A percentile compares a stretch with the other conserved stretches of the same genome.
Conservation (phyloP, 495 filamentous ascomycete genomes). For the Aspergillus bertholletiae region DNA sequence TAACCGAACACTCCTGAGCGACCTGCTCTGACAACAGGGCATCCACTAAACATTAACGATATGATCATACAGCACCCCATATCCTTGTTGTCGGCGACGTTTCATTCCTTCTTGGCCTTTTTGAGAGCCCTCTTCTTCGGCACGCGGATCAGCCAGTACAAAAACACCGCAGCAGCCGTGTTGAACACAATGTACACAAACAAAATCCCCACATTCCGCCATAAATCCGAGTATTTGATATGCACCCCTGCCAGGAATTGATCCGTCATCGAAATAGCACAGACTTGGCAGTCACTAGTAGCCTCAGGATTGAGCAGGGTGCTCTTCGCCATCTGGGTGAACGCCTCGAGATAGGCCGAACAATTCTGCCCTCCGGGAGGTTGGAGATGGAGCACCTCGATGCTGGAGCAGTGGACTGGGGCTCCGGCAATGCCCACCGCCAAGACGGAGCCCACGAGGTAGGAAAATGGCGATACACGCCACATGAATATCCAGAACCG, state of each 20-base stretch:
- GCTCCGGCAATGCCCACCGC: conserved; percentile 59
- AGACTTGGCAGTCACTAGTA: conserved; percentile 57
- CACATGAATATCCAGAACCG: conserved; percentile 88
- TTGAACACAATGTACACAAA: conserved; percentile 79
- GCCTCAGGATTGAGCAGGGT: conserved; percentile 50
- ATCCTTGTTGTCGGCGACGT: too few species aligned
- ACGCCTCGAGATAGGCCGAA: conserved; percentile 51
- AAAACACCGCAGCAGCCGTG: conserved; percentile 59
- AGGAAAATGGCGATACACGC: conserved; percentile 70
- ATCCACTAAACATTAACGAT: too few species aligned
- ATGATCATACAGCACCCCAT: too few species aligned
- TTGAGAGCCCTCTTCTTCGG: conserved; percentile 59
- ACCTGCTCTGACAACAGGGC: too few species aligned
- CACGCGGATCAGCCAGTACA: conserved; percentile 80
- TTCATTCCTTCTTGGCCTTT: conserved; percentile 34
- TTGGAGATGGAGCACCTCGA: conserved; percentile 56
- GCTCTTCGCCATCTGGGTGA: conserved; percentile 44
- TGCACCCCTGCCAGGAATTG: conserved; percentile 50
- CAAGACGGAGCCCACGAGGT: conserved; percentile 63
- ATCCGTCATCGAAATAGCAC: conserved; percentile 58
- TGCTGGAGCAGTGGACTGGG: conserved; percentile 52
- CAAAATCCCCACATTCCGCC: conserved; percentile 70
- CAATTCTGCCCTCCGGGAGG: conserved; percentile 55
- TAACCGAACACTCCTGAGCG: too few species aligned
- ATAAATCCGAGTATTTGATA: conserved; percentile 53